Evolutionary conservation across 2,329 filamentous ascomycete species (phyloP), one percentile per base, ranked within the genome.

Genomic region (Sarocladiaceae sp.): DNA sequence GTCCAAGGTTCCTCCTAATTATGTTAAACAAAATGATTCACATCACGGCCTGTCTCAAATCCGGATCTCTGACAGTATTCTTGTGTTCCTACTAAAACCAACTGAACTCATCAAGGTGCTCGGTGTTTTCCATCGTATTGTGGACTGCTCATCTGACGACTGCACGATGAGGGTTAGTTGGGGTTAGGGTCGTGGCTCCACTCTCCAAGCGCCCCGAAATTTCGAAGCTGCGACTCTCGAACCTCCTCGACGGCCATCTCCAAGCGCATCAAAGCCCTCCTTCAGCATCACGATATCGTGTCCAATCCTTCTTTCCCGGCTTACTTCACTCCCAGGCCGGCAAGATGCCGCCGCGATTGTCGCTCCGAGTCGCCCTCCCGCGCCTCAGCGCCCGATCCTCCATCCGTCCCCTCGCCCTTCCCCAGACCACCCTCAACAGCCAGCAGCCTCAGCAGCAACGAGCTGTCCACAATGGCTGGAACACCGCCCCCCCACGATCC

Each of bases 381-480:
- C 56, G 63, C 59, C 59, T 61, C 60, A 51, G 55, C 45, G 54
- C 57, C 53, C 50, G 55, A 35, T 51, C 53, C 39, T 47, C 55
- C 47, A 51, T 59, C 53, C 58, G 56, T 50, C 63, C 64, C 51
- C 60, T 66, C 44, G 62, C 73, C 49, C 66, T 75, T 53, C 67
- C 71, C 40, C 66, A 64, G 44, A 70, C 65, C 26, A 55, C 67
- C 47, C 61, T 58, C 39, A 43, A 29, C 26, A 29, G 9, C 40
- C 26, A 43, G n/a, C 40, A 24, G 12, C 19, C 24, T n/a, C 35
- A 27, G 12, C 23, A 24, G 19, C n/a, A 29, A 49, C 73, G 72
- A 57, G 67, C 70, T 58, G 69, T 78, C 56, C 72, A 76, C 50
- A 73, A 76, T 58, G 80, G 80, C 56, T 83, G 80, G 80, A 70